Conservation (phyloP, 805 yeast genomes). For the Metschnikowia proteae region DNA sequence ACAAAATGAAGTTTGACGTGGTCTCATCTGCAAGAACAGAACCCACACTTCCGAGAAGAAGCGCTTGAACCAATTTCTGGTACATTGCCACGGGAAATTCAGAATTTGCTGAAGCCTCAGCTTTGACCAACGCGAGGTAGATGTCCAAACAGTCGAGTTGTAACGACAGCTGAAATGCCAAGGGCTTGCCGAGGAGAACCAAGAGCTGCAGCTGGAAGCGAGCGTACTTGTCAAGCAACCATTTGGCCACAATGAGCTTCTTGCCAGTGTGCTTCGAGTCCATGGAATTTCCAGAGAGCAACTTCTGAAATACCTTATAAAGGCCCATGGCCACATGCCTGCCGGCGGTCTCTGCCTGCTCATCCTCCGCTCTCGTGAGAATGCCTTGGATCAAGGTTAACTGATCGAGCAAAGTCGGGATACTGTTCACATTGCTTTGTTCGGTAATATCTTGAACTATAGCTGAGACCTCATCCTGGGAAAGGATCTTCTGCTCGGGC, state of each 20-base stretch:
- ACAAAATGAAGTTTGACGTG: constrained; percentile 43
- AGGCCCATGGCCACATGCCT: constrained; percentile 42
- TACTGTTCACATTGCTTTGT: constrained; percentile 53
- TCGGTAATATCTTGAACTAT: constrained; percentile 31
- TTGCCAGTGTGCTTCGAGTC: constrained; percentile 38
- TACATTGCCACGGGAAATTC: constrained; percentile 59
- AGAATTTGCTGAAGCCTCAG: constrained; percentile 53
- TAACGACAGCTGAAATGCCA: constrained; percentile 47
- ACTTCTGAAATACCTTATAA: constrained; percentile 45
- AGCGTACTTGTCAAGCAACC: constrained; percentile 61
- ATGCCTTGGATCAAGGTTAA: constrained; percentile 23
- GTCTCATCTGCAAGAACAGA: constrained; percentile 45
- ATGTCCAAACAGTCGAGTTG: constrained; percentile 53
- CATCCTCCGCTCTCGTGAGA: constrained; percentile 19
- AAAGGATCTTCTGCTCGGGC: constrained; percentile 11
- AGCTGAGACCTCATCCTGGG: constrained; percentile 21
- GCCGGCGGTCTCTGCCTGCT: constrained; percentile 27
- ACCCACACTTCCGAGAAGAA: constrained; percentile 31
- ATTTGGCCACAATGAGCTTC: constrained; percentile 48
- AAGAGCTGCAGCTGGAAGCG: constrained; percentile 46
- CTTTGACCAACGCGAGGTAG: constrained; percentile 49
- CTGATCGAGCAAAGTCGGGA: constrained; percentile 45
- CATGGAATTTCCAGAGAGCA: constrained; percentile 40
- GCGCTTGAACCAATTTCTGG: constrained; percentile 35
- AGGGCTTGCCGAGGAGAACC: constrained; percentile 35